These are phyloP conservation scores for Colletotrichum sidae DNA, from an alignment of 2,329 filamentous ascomycete species.

Conservation along the genomic window DNA sequence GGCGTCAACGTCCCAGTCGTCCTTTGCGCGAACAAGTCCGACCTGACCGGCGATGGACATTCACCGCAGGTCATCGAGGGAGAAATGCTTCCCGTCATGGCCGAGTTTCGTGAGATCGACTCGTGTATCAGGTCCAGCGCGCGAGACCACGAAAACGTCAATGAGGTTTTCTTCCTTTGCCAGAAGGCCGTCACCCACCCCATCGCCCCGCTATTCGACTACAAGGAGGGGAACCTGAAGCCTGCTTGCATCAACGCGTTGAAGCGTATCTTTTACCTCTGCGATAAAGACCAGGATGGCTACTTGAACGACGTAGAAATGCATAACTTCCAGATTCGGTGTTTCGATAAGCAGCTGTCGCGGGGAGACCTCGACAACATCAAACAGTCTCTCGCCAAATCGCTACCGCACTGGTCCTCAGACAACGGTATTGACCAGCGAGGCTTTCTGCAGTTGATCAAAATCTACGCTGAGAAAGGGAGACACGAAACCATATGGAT, in stretches of 20 bases:
- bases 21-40: conserved; percentile 97
- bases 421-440: conserved; percentile 81
- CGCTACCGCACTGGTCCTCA: conserved; percentile 70
- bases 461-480: conserved; percentile 96
- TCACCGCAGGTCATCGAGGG: conserved; percentile 91
- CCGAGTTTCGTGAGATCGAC: conserved; percentile 98
- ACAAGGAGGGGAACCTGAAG: conserved; percentile 90
- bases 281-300: conserved; percentile 96
- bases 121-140: conserved; percentile 96
- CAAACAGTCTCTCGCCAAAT: conserved; percentile 84
- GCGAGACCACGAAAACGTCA: conserved; percentile 91
- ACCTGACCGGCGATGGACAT: conserved; percentile 79
- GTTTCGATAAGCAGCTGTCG: conserved; percentile 88
- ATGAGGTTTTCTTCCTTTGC: conserved; percentile 96
- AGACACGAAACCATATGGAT: conserved; percentile 99
- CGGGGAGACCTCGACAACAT: conserved; percentile 89
- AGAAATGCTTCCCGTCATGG: conserved; percentile 98
- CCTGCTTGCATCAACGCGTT: conserved; percentile 88
- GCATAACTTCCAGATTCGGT: conserved; percentile 88
- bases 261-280: conserved; percentile 92
- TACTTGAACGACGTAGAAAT: conserved; percentile 92
- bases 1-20: conserved; percentile 99
- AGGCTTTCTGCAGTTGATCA: conserved; percentile 92
- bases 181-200: conserved; percentile 98
- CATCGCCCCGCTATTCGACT: conserved; percentile 95